These are phyloP conservation scores for Boeremia lycopersici DNA, from an alignment of 2,329 filamentous ascomycete genomes.

Conservation along the genomic window DNA sequence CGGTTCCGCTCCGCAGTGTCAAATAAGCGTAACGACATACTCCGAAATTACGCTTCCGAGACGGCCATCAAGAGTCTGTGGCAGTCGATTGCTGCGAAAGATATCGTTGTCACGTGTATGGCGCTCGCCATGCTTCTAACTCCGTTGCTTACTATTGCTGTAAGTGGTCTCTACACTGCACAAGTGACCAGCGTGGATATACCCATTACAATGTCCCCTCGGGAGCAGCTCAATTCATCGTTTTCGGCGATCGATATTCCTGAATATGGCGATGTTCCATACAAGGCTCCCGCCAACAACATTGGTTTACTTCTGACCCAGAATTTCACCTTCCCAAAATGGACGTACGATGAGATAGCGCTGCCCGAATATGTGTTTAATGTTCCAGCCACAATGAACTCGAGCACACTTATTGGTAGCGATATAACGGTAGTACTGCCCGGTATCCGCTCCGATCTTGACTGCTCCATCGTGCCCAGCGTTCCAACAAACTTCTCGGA, in stretches of 20 bases:
- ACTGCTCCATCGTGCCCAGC: not conserved
- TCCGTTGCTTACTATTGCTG: not conserved
- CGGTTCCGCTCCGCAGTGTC: not conserved
- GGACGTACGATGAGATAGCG: constrained; percentile 1
- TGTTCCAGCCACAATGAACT: not conserved
- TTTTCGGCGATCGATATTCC: not conserved
- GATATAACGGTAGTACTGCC: not conserved
- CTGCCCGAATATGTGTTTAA: not conserved
- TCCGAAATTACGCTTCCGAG: not conserved
- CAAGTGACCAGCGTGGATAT: not conserved
- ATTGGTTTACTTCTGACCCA: not conserved
- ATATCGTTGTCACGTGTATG: not conserved
- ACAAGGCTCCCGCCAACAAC: not conserved
- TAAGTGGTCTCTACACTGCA: not conserved
- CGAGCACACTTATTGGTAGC: not conserved
- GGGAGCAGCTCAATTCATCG: not conserved
- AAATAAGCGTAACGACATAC: not conserved
- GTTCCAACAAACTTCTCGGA: not conserved
- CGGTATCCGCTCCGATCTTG: constrained; percentile 1
- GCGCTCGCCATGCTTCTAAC: not conserved
- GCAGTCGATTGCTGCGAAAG: not conserved
- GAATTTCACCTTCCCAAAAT: not conserved
- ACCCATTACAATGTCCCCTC: not conserved
- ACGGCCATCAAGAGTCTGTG: not conserved
- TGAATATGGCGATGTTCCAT: not conserved